Evolutionary conservation across 371 early-diverging fungal species (phyloP), one percentile per base, ranked within the genome.

Genomic region (Apophysomyces ossiformis): DNA sequence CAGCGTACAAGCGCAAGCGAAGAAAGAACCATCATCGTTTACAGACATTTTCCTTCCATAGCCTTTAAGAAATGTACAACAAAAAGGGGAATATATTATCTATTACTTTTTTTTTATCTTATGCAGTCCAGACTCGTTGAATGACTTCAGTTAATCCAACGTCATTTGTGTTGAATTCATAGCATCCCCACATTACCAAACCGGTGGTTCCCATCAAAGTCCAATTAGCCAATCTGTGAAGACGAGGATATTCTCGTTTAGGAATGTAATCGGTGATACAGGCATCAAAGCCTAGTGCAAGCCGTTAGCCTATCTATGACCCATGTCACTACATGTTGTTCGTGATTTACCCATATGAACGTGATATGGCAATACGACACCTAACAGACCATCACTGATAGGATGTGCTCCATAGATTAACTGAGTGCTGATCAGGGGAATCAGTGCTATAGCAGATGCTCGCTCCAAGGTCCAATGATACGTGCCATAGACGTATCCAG

Each of bases 121-220:
- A 89, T 63, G 91, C 92, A 41, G 83, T 72, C 96, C 96, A 97
- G 41, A 93, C 47, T 46, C 92, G 86, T 74, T 89, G 86, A 60
- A 93, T 77, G 58, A 92, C 82, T 75, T 92, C 95, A 37, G 96
- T 95, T 65, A 98, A 77, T n/a, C 98, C 97, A 60, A 97, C 85
- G 64, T 98, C 97, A 57, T 93, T 90, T 21, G 97, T 96, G 85
- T 98, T 98, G 85, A 97, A 93, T 70, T 90, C 80, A 82, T 91
- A 98, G 73, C 89, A 91, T n/a, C 97, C 97, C 81, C 93, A 93
- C 76, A 96, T 78, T 6, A 86, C 78, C 54, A 90, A 69, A 13
- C 85, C 90, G 5, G 96, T 94, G 35, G 86, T 71, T 9, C 76
- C 80, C n/a, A 80, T 78, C 44, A 94, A 78, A 36, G 85, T 67